phyloP scores from a whole-genome alignment of 352 stramenopile species.

The Thraustochytrium striatum region DNA sequence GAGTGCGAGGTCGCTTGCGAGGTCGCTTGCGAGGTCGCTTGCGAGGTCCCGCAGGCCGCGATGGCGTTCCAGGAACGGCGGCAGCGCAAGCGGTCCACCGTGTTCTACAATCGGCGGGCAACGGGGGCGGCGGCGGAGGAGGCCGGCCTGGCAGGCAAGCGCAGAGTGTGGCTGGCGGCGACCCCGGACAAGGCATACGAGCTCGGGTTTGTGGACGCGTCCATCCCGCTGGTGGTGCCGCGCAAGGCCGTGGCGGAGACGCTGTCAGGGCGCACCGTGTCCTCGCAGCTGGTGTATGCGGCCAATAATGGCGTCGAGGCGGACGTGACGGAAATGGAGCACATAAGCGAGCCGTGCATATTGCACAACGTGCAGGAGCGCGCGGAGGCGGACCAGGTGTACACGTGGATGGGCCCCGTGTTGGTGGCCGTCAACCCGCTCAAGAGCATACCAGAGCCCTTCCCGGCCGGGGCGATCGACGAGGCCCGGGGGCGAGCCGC shows the following conservation, averaged over 20 bases:
- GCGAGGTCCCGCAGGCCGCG: too few species aligned
- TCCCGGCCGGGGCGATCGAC: background rate
- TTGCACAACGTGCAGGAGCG: slow-evolving; percentile 65
- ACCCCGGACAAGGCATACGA: background rate
- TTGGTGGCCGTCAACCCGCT: slow-evolving; percentile 55
- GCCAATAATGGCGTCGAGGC: background rate
- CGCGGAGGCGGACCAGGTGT: slow-evolving; percentile 63
- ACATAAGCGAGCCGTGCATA: slow-evolving; percentile 61
- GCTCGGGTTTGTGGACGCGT: background rate
- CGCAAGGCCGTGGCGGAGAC: background rate
- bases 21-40: too few species aligned
- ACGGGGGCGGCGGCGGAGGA: background rate
- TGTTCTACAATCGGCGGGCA: background rate
- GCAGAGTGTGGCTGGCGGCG: background rate
- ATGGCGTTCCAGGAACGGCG: background rate
- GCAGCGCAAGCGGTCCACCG: background rate
- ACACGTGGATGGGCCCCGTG: slow-evolving; percentile 51
- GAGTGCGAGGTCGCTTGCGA: too few species aligned
- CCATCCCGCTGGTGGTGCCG: background rate
- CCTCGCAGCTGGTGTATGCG: background rate
- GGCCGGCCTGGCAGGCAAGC: background rate
- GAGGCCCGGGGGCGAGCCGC: slow-evolving; percentile 54
- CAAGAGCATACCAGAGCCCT: slow-evolving; percentile 57
- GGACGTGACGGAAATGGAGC: slow-evolving; percentile 47
- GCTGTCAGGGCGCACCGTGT: background rate